Evolutionary conservation across 2,329 filamentous ascomycete genomes (phyloP), one percentile per base, ranked within the genome.

Genomic region (Pseudomassariella vexata): DNA sequence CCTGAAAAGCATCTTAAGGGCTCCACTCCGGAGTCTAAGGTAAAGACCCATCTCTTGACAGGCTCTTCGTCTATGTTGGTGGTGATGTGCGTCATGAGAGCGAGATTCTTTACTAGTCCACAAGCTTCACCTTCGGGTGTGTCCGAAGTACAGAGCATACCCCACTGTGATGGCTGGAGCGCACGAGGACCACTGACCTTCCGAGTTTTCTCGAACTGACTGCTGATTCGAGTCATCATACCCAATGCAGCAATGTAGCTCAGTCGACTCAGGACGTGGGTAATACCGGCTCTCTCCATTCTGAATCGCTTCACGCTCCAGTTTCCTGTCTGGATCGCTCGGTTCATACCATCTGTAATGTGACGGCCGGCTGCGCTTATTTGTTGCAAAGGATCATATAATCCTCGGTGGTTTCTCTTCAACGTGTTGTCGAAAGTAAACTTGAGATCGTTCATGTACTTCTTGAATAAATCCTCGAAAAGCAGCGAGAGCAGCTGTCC

Each of bases 151-250:
- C 92, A 98, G 34, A 98, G 70, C 89, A 98, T 95, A 47, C 92
- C 92, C 65, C 95, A 98, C 47, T 98, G 92, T 1, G 92, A 98
- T 6, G 92, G 89, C 53, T 98, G 92, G 29, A 98, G 70, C 12
- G 94, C 92, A 73, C 92, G 82, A 49, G 94, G 92, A 44, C 94
- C 94, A 53, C 82, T 89, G 39, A 98, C 89, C 61, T 98, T 98
- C 47, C 92, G 71, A 3, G 92, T 96, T 71, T 98, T 98, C 57
- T 98, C 92, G 52, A 98, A 98, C 64, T 98, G 92, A 72, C 85
- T 94, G 57, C 84, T 92, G 51, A 98, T 96, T 58, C 92, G 76
- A 10, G 92, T 98, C 92, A 98, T 98, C 94, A 98, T 98, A 41
- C 94, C 94, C 18, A 98, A 75, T 18, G 92, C 92, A 41, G 84